Evolutionary conservation across 495 filamentous ascomycete species (phyloP), one percentile per base, ranked within the genome.

Genomic region (Rostrohypoxylon terebratum): DNA sequence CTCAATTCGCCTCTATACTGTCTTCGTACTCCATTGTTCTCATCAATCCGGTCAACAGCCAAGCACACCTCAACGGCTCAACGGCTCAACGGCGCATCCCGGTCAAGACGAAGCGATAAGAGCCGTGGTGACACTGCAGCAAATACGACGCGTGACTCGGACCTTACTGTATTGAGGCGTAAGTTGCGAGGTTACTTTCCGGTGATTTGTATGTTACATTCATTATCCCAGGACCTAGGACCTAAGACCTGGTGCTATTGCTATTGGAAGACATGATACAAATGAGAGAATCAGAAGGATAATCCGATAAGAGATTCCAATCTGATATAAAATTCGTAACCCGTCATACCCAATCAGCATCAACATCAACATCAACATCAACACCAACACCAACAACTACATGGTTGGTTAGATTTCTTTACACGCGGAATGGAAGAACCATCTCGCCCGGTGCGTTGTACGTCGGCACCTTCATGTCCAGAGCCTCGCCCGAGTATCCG

Each of bases 381-480:
- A 40, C 23, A 57, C 53, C 38, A 28, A 59, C 36, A 40, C 13
- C 36, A 11, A 4, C 36, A 38, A 38, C n/a, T 34, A n/a, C n/a
- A n/a, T n/a, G n/a, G n/a, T n/a, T 40, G 14, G 34, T 13, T n/a
- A 9, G 53, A 13, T 28, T 36, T 6, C 18, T 54, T 59, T 72
- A 77, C 25, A 78, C 38, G 55, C 81, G 77, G 55, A 66, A 80
- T 9, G 72, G 72, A 36, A 82, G 74, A 3, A 65, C 42, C 47
- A 77, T 69, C 73, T 89, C 87, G 3, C 86, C 87, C 0, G 88
- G 87, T 0, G 87, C 88, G 67, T 90, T 80, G 70, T 91, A 90
- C 8, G 80, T 85, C 3, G 85, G 84, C 6, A 94, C 90, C 75
- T 88, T 88, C 92, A 96, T 95, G 63, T 92, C 87, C 63, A 96